A percentile compares a stretch with the other conserved stretches of the same genome.
These are phyloP conservation scores for Pythium vanterpoolii DNA, from an alignment of 352 stramenopile genomes.

Conservation along the genomic window DNA sequence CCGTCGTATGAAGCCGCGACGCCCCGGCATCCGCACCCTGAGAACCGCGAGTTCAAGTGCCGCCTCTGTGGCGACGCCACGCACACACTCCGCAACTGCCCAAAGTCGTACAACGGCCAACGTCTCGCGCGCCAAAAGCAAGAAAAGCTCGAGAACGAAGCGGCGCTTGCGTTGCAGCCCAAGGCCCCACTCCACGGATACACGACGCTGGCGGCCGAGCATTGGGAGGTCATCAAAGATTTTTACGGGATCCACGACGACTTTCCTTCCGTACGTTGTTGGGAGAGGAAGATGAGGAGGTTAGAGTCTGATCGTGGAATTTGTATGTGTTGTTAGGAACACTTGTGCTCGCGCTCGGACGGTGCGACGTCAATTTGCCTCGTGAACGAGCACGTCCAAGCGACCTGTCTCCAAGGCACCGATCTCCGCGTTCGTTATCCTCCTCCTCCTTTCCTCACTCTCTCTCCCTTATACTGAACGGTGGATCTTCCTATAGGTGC, in stretches of 20 bases:
- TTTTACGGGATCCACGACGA: conserved; percentile 70
- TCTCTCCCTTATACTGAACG: neutral
- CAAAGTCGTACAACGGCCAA: conserved; percentile 32
- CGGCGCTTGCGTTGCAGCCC: conserved; percentile 8
- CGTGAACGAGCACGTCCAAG: conserved; percentile 49
- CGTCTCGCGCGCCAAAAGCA: conserved; percentile 22
- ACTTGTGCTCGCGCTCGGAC: conserved; percentile 64
- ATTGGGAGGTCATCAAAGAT: conserved; percentile 52
- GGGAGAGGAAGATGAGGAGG: neutral
- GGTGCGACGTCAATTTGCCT: conserved; percentile 61
- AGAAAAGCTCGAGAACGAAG: conserved; percentile 15
- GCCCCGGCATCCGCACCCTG: conserved; percentile 18
- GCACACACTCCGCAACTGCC: conserved; percentile 42
- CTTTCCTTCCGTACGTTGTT: conserved; percentile 47
- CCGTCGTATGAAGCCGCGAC: conserved; percentile 37
- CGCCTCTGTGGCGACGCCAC: conserved; percentile 23
- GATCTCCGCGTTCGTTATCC: conserved; percentile 31
- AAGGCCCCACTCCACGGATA: conserved; percentile 42
- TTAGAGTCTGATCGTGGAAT: neutral
- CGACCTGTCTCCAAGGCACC: conserved; percentile 51
- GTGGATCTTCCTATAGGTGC: conserved; percentile 32
- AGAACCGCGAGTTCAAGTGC: conserved; percentile 30
- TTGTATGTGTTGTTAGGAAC: conserved; percentile 29
- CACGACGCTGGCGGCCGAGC: conserved; percentile 39
- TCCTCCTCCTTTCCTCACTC: neutral